Percentiles rank a stretch among this genome's conserved stretches.
Evolutionary conservation across 495 filamentous ascomycete species (phyloP).

Genomic region (Daldinia decipiens): DNA sequence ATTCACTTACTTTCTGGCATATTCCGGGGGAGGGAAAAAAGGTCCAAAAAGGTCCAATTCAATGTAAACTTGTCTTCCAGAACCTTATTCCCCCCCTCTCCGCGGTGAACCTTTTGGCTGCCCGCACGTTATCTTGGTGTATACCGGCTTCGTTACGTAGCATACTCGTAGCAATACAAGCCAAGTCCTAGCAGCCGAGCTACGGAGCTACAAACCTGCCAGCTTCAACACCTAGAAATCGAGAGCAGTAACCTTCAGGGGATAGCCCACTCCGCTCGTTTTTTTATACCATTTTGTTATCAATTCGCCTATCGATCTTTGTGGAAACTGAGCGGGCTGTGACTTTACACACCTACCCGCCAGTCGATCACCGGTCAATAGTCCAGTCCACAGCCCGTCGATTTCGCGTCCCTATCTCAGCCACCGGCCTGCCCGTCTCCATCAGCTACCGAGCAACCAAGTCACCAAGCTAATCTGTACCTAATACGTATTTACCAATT

Average conservation of each 20-base stretch:
- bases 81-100: constrained; percentile 32
- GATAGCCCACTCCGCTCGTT: constrained; percentile 1
- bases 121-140: constrained; percentile 7
- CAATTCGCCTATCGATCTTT: constrained; percentile 13
- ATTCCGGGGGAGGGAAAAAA: constrained; percentile 3
- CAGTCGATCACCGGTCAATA: constrained; percentile 4
- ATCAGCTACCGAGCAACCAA: constrained; percentile 23
- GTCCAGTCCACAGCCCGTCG: not conserved
- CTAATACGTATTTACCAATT: constrained; percentile 19
- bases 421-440: constrained; percentile 40
- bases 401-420: constrained; percentile 38
- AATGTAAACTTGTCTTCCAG: constrained; percentile 24
- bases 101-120: constrained; percentile 17
- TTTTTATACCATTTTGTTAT: not conserved
- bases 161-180: not conserved
- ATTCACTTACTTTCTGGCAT: not conserved
- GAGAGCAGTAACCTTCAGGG: not conserved
- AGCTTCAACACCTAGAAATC: constrained; percentile 26
- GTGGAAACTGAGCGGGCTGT: constrained; percentile 23
- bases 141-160: constrained; percentile 13
- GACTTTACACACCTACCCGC: constrained; percentile 23
- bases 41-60: constrained; percentile 11
- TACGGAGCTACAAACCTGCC: constrained; percentile 20
- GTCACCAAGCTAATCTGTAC: not conserved
- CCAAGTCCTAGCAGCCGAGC: constrained; percentile 15